These are phyloP conservation scores for Eucalyptus viminalis DNA, from an alignment of 345 rosid genomes.

Conservation along the genomic window DNA sequence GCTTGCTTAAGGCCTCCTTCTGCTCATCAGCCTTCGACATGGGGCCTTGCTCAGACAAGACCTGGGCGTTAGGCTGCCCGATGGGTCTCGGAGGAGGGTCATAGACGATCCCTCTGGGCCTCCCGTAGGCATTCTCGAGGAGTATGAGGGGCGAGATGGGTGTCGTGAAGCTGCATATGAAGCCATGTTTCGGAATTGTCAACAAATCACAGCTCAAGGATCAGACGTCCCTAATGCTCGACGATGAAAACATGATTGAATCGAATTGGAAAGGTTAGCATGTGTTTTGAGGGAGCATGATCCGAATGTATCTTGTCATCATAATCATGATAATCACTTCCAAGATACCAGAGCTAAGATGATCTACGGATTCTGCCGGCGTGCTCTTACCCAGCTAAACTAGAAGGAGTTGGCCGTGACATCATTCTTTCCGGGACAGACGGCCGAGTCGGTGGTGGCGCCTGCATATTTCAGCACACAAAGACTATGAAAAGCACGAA, in stretches of 20 bases:
- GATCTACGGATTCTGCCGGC: neutral
- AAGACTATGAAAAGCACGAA: neutral
- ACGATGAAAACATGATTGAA: neutral
- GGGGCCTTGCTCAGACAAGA: neutral
- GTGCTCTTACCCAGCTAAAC: neutral
- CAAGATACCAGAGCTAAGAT: neutral
- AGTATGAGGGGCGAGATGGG: neutral
- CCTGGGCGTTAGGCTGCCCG: neutral
- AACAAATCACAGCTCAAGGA: neutral
- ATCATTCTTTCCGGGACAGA: neutral
- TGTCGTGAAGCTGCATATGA: neutral
- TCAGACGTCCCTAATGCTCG: neutral
- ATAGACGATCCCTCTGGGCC: neutral
- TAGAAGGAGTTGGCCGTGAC: neutral
- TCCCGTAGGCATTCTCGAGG: neutral
- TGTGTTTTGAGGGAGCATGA: neutral
- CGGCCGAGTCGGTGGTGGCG: neutral
- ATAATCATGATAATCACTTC: neutral
- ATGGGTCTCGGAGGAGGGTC: slow-evolving; percentile 1
- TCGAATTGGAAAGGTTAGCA: neutral
- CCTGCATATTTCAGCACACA: neutral
- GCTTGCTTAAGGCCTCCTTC: slow-evolving; percentile 18
- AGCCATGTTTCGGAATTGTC: neutral
- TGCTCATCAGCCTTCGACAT: slow-evolving; percentile 15
- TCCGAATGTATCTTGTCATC: neutral